These are phyloP conservation scores for Globisporangium polare DNA, from an alignment of 352 stramenopile species.

Conservation along the genomic window DNA sequence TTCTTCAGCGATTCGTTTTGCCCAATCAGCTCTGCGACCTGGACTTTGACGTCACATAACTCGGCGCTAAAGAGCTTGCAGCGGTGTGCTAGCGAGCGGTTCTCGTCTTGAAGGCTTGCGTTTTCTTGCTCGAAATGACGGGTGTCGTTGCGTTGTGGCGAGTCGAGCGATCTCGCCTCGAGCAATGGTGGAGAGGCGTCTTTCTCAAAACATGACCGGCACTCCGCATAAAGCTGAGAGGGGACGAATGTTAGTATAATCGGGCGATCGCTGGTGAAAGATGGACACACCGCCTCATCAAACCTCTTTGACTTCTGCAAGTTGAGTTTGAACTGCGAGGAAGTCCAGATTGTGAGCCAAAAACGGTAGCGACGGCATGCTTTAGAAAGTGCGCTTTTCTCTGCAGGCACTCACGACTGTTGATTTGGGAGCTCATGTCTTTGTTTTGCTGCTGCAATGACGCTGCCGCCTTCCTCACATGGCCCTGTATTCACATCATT, in stretches of 20 bases:
- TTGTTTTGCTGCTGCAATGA: constrained; percentile 16
- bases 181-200: background rate
- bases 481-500: constrained; percentile 10
- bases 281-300: background rate
- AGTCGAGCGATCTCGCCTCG: background rate
- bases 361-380: background rate
- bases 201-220: constrained; percentile 7
- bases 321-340: background rate
- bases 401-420: constrained; percentile 15
- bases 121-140: constrained; percentile 1
- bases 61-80: constrained; percentile 17
- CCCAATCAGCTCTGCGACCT: constrained; percentile 7
- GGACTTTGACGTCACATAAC: background rate
- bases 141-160: background rate
- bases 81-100: constrained; percentile 3
- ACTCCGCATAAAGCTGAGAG: constrained; percentile 9
- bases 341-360: background rate
- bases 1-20: constrained; percentile 3
- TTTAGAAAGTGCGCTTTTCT: background rate
- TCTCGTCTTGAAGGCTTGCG: constrained; percentile 4
- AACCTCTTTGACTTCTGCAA: constrained; percentile 12
- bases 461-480: constrained; percentile 15
- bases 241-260: background rate
- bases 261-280: background rate
- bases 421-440: constrained; percentile 16